Evolutionary conservation across 2,329 filamentous ascomycete genomes (phyloP), one percentile per base, ranked within the genome.

Genomic region (Phialophora tarda): DNA sequence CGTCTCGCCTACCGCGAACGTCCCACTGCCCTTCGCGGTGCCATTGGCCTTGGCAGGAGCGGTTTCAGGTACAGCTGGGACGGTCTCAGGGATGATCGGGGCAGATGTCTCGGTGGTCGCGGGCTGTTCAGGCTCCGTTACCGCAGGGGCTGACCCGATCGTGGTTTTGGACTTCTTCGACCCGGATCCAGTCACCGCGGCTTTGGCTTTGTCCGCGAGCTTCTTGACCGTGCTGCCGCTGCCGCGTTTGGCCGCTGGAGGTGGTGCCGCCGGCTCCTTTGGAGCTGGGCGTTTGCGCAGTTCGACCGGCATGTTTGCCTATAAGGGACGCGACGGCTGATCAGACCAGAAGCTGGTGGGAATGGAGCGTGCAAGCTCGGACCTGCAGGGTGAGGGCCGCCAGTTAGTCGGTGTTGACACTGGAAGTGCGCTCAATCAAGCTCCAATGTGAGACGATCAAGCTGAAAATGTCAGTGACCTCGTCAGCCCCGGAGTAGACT

Each of bases 201-300:
- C 71, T 62, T 75, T 75, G 58, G 72, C 74, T 67, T 78, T 78
- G 14, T 72, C 68, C 23, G 69, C 72, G 30, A 73, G 71, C 75
- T 81, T 71, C 57, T 74, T 72, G 41, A 71, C 71, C 54, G 71
- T 67, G 73, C 73, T 50, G 72, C 68, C 38, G 30, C 81, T 77
- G 73, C 81, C 82, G 70, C 82, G 82, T 73, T 83, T 83, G 14
- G 82, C 76, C 56, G 81, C 78, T 32, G 78, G 79, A 59, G 80
- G 78, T 53, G 82, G 78, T 64, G 82, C 80, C 30, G 82, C 81
- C 50, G 83, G 79, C 59, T 77, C 76, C 54, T 75, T 72, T 41
- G 83, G 82, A 56, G 85, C 82, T 76, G 87, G 86, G 76, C 86
- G 85, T 78, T 89, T 89, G 75, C 86, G 83, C 58, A 89, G 82